Evolutionary conservation across 2,329 filamentous ascomycete genomes (phyloP).

Genomic region (Lachnum nothofagi): DNA sequence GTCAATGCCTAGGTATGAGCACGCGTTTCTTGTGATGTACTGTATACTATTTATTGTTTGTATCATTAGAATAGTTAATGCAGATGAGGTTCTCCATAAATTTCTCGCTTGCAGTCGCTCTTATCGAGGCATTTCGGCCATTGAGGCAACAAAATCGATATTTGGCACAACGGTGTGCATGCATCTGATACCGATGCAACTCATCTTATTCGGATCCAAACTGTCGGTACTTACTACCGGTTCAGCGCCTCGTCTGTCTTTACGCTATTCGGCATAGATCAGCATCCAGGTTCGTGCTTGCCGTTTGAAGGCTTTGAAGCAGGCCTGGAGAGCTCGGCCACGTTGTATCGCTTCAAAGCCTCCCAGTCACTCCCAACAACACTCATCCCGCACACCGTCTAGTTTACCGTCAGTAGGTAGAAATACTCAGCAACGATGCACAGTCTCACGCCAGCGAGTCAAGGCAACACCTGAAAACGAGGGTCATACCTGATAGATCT

Average conservation of each 20-base stretch:
- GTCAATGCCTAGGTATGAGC: no score
- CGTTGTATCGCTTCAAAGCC: conserved; percentile 68
- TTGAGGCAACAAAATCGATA: no score
- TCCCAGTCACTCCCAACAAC: conserved; percentile 70
- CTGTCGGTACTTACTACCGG: conserved; percentile 7
- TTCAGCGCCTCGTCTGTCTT: conserved; percentile 23
- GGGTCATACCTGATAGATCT: conserved; percentile 67
- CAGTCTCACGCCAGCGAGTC: background rate
- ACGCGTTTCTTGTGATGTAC: no score
- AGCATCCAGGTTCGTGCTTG: conserved; percentile 9
- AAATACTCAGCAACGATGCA: conserved; percentile 16
- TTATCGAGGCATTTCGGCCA: no score
- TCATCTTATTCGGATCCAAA: conserved; percentile 4
- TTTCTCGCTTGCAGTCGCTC: no score
- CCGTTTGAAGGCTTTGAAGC: conserved; percentile 8
- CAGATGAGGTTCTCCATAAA: no score
- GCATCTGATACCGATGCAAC: background rate
- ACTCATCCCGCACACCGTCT: conserved; percentile 74
- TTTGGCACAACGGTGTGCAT: background rate
- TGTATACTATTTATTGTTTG: no score
- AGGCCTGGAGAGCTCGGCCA: conserved; percentile 63
- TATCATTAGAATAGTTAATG: no score
- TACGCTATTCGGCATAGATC: conserved; percentile 19
- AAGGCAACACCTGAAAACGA: background rate
- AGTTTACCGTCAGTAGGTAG: conserved; percentile 19